Conservation (phyloP, 75 land plant genomes). For the Cryptomeria japonica region DNA sequence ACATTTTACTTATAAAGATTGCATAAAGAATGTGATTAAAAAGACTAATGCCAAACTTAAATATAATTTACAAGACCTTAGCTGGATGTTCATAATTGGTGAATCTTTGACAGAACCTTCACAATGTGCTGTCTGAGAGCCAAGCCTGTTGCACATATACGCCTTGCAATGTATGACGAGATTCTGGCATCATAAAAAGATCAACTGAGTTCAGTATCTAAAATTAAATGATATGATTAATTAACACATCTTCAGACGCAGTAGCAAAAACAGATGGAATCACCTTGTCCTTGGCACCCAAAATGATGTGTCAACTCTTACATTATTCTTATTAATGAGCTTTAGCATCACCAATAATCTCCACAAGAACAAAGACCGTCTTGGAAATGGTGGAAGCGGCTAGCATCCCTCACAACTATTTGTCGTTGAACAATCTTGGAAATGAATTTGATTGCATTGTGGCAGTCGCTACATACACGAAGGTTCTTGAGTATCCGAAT, state of each 20-base stretch:
- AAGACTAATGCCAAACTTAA: neutral
- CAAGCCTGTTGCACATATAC: neutral
- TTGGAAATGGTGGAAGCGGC: conserved; percentile 5
- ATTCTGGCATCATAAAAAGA: neutral
- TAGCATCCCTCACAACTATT: conserved; percentile 10
- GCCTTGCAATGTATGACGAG: neutral
- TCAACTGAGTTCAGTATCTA: neutral
- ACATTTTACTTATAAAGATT: neutral
- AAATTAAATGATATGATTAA: neutral
- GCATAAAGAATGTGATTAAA: neutral
- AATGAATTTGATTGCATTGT: conserved; percentile 11
- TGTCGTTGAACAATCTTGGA: conserved; percentile 6
- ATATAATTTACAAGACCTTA: neutral
- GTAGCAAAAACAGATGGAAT: neutral
- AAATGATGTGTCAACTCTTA: neutral
- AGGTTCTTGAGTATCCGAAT: conserved; percentile 20
- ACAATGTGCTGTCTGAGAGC: neutral
- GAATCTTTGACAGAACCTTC: neutral
- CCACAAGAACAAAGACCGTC: conserved; percentile 8
- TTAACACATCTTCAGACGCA: neutral
- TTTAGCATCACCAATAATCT: conserved; percentile 5
- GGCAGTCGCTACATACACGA: conserved; percentile 8
- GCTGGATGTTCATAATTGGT: neutral
- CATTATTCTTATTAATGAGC: neutral
- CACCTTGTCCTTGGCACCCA: neutral